Conservation (phyloP, 805 yeast species). For the Vanderwaltozyma tropicalis region DNA sequence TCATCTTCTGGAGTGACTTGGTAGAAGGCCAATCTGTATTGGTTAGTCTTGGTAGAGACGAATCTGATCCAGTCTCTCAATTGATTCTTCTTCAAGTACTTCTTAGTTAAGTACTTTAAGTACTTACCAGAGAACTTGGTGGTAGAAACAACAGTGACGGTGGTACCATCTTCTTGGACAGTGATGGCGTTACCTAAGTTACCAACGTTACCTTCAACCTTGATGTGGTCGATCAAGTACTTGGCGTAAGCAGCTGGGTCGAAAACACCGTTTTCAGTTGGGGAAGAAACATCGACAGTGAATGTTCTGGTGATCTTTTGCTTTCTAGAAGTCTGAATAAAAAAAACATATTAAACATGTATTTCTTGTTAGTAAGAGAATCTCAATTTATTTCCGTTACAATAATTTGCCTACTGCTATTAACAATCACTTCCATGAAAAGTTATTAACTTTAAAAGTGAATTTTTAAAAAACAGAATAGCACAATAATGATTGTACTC, state of each 20-base stretch:
- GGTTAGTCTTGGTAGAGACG: slow-evolving; percentile 89
- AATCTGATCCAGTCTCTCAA: slow-evolving; percentile 99
- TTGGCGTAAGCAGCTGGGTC: slow-evolving; percentile 97
- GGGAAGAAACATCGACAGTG: slow-evolving; percentile 93
- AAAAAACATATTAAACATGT: background rate
- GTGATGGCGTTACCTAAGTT: slow-evolving; percentile 93
- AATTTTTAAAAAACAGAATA: slow-evolving; percentile 19
- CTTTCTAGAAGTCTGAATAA: slow-evolving; percentile 63
- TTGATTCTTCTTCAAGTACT: slow-evolving; percentile 99
- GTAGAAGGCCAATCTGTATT: slow-evolving; percentile 97
- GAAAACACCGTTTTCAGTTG: slow-evolving; percentile 93
- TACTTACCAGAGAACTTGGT: slow-evolving; percentile 98
- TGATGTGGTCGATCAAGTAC: slow-evolving; percentile 98
- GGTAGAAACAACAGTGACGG: slow-evolving; percentile 79
- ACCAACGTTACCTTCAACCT: slow-evolving; percentile 93
- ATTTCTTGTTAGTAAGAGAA: slow-evolving; percentile 3
- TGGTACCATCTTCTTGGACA: slow-evolving; percentile 80
- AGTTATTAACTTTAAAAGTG: slow-evolving; percentile 5
- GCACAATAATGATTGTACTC: slow-evolving; percentile 3
- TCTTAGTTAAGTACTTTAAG: slow-evolving; percentile 98
- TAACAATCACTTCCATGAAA: slow-evolving; percentile 3
- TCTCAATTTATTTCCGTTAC: slow-evolving; percentile 6
- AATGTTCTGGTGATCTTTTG: slow-evolving; percentile 79
- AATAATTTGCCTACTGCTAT: slow-evolving; percentile 9
- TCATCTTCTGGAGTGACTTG: slow-evolving; percentile 93